Base-by-base conservation (phyloP, 352 stramenopile species). In the Paralagenidium karlingii region DNA sequence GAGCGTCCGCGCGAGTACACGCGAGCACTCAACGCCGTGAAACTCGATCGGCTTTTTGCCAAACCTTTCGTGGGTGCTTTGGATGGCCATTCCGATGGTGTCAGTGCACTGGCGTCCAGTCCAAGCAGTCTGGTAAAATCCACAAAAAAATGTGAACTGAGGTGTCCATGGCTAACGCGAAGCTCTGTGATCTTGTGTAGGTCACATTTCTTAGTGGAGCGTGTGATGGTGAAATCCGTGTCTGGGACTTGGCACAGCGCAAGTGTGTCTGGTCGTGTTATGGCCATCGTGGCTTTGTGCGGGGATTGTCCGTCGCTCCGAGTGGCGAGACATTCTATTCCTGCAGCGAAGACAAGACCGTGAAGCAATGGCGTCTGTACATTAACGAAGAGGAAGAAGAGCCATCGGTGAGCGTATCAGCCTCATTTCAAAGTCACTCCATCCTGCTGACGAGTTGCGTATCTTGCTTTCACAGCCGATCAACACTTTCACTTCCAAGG, bases 21-120 rank as follows among this genome's bases (percentile, higher is more conserved):
- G 9, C 78, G 95, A 28, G 95, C 96, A 29, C 55, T 99, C 34
- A 97, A 96, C 47, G 89, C 95, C 10, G 94, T 94, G 28, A 99
- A 99, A 63, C 69, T 99, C 27, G 93, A 99, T 55, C 90, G 95
- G 5, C 82, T 99, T 63, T 99, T 99, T 70, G 96, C 96, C 36
- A 97, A 97, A 57, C 96, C 96, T 3, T 97, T 99, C 46, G 54
- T 99, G 8, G 94, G 92, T 20, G 92, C 96, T 43, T 58, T 99
- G 25, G 90, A 98, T 38, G 96, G 95, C 24, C 96, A 99, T 61
- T 82, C 70, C 38, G 96, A 99, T 68, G 85, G 91, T 16, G 89
- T 99, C 13, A 97, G 85, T 38, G 86, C 78, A 37, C 64, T 97
- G 20, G 87, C 85, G 22, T 83, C 83, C 18, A 97, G 75, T 52